Evolutionary conservation across 352 stramenopile species (phyloP).

Genomic region (Paralagenidium karlingii): DNA sequence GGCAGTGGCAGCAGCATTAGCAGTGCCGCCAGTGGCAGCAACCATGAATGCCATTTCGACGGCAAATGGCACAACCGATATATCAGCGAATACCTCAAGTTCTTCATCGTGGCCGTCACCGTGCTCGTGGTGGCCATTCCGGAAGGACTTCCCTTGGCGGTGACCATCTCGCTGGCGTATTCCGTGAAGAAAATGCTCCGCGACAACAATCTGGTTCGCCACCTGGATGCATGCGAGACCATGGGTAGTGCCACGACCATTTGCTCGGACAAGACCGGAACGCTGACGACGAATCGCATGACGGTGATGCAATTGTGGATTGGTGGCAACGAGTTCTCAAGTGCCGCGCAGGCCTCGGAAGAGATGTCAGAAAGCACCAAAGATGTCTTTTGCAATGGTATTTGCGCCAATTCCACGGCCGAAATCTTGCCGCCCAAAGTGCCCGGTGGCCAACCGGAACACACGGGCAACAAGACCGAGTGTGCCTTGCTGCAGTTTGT

Average conservation of each 20-base stretch:
- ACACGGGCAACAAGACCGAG: constrained; percentile 78
- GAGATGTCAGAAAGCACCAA: constrained; percentile 50
- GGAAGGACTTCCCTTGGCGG: constrained; percentile 93
- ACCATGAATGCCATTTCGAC: no score
- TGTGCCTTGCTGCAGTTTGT: constrained; percentile 62
- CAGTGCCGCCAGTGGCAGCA: no score
- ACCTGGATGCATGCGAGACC: constrained; percentile 85
- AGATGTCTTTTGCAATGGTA: constrained; percentile 53
- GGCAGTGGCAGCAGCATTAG: no score
- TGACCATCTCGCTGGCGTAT: constrained; percentile 95
- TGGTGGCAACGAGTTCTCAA: constrained; percentile 39
- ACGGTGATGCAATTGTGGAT: constrained; percentile 88
- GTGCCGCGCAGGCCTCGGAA: constrained; percentile 23
- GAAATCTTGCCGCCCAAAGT: constrained; percentile 48
- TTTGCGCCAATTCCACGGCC: constrained; percentile 62
- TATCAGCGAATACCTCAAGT: constrained; percentile 55
- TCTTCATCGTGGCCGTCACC: constrained; percentile 81
- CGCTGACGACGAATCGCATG: constrained; percentile 96
- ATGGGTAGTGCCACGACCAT: constrained; percentile 93
- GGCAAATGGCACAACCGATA: constrained; percentile 33
- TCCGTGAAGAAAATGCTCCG: constrained; percentile 89
- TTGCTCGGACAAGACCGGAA: constrained; percentile 97
- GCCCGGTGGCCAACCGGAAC: constrained; percentile 34
- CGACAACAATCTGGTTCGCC: constrained; percentile 84
- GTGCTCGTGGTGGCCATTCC: constrained; percentile 95